Evolutionary conservation across 495 filamentous ascomycete genomes (phyloP).

Genomic region (Neurospora hispaniola): DNA sequence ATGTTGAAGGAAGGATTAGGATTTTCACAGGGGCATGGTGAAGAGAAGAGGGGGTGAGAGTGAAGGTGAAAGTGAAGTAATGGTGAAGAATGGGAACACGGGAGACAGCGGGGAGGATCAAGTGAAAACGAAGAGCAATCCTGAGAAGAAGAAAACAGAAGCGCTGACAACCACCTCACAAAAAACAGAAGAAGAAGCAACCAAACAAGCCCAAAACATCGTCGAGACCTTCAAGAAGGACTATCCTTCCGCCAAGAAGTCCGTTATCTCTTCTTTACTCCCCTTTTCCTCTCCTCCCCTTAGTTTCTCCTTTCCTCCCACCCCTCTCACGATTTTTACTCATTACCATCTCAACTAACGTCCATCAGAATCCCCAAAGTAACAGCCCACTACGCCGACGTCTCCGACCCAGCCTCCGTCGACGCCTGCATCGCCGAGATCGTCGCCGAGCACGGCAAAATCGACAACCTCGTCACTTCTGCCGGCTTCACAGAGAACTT

Average conservation of each 20-base stretch:
- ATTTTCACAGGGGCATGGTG: neutral
- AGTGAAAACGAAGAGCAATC: too few relatives aligned
- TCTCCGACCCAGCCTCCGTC: conserved; percentile 68
- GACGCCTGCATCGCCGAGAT: conserved; percentile 60
- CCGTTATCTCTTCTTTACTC: conserved; percentile 8
- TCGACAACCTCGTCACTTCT: conserved; percentile 89
- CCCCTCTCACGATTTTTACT: too few relatives aligned
- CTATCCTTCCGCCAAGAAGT: conserved; percentile 66
- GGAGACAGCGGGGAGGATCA: too few relatives aligned
- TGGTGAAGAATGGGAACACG: neutral
- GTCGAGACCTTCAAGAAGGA: conserved; percentile 63
- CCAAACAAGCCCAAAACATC: conserved; percentile 58
- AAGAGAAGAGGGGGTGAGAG: neutral
- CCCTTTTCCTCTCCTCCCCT: neutral
- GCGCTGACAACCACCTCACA: neutral
- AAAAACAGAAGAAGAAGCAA: conserved; percentile 67
- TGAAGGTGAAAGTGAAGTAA: neutral
- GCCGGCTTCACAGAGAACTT: conserved; percentile 96
- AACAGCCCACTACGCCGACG: conserved; percentile 83
- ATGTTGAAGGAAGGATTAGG: too few relatives aligned
- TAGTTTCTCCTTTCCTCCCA: neutral
- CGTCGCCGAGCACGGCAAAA: conserved; percentile 56
- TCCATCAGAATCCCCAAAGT: conserved; percentile 59
- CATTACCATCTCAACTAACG: neutral
- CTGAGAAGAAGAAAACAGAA: too few relatives aligned